Evolutionary conservation across 352 stramenopile genomes (phyloP).

Genomic region (Globisporangium mamillatum): DNA sequence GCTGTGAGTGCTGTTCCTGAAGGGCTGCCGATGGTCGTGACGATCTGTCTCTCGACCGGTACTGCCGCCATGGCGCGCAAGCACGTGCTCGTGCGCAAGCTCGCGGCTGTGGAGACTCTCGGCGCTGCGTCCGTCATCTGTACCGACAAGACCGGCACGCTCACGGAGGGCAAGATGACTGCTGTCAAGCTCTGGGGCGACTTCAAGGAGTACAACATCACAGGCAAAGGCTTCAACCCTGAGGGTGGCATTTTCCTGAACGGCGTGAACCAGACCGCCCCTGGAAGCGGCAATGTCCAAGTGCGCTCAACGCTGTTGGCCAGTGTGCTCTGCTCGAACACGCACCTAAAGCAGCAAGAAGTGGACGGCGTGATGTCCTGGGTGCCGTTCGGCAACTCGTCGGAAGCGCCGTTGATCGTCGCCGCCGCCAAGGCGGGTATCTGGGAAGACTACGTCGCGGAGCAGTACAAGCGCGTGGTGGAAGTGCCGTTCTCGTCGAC

Average conservation of each 20-base stretch:
- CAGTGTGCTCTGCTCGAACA: conserved; percentile 75
- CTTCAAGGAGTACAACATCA: conserved; percentile 67
- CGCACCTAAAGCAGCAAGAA: conserved; percentile 61
- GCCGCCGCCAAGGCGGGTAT: conserved; percentile 69
- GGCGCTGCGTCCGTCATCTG: conserved; percentile 91
- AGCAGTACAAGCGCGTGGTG: conserved; percentile 68
- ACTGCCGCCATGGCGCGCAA: conserved; percentile 75
- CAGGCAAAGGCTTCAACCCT: conserved; percentile 56
- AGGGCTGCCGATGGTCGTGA: conserved; percentile 80
- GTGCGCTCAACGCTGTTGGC: conserved; percentile 59
- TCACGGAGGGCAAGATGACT: conserved; percentile 89
- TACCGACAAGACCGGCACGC: conserved; percentile 94
- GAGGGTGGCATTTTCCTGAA: conserved; percentile 52
- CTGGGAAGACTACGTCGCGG: conserved; percentile 46
- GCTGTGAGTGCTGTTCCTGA: conserved; percentile 74
- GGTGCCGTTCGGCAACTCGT: conserved; percentile 68
- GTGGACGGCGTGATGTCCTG: conserved; percentile 43
- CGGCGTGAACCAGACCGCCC: conserved; percentile 35
- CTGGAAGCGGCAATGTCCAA: conserved; percentile 43
- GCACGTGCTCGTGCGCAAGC: conserved; percentile 83
- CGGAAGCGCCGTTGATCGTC: conserved; percentile 69
- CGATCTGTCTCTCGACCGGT: conserved; percentile 70
- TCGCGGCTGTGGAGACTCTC: conserved; percentile 81
- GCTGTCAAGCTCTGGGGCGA: conserved; percentile 75
- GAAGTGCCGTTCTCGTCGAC: conserved; percentile 95